phyloP scores from a whole-genome alignment of 441 rosid genomes.

The Hypseocharis bilobata region DNA sequence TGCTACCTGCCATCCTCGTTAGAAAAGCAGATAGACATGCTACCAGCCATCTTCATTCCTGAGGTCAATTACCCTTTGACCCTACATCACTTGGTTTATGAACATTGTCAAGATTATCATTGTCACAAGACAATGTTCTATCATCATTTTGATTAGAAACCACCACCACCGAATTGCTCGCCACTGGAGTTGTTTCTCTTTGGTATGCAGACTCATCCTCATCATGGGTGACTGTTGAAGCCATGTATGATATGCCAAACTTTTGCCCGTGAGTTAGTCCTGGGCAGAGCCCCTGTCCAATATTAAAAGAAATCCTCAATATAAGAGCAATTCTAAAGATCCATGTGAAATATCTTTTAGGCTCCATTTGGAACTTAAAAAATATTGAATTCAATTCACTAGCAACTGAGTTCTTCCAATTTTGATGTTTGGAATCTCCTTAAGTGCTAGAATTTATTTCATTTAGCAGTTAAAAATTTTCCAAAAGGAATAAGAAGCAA shows the following conservation, averaged over 20 bases:
- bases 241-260: conserved; percentile 50
- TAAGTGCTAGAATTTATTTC: no score
- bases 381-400: no score
- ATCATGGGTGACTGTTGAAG: conserved; percentile 25
- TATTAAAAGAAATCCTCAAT: conserved; percentile 2
- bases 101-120: conserved; percentile 18
- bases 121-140: conserved; percentile 21
- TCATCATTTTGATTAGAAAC: conserved; percentile 29
- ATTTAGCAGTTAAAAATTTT: no score
- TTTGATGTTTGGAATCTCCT: no score
- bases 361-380: no score
- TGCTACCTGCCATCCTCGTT: no score
- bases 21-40: background rate
- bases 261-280: conserved; percentile 74
- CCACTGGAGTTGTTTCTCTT: conserved; percentile 26
- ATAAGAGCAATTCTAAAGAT: no score
- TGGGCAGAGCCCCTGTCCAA: conserved; percentile 70
- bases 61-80: conserved; percentile 17
- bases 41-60: conserved; percentile 9
- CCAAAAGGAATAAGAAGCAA: no score
- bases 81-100: conserved; percentile 19
- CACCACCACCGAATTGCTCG: conserved; percentile 33
- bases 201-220: conserved; percentile 31
- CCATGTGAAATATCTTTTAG: no score
- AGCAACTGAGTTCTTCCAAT: no score